Base-by-base conservation (phyloP, 306 rosid genomes). In the Cyamopsis tetragonoloba region DNA sequence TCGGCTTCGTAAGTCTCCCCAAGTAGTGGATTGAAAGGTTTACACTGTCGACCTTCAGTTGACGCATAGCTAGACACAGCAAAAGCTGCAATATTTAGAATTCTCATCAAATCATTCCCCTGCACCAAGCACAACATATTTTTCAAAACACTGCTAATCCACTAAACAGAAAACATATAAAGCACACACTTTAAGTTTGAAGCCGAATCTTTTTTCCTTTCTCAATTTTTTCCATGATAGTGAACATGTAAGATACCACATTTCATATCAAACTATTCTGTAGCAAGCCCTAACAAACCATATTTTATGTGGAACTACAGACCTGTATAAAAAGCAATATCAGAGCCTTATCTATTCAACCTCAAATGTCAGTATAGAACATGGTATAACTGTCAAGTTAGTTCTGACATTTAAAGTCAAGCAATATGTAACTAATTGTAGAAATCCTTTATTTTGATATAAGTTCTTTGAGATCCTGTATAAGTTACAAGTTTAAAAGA, bases 1-100 rank as follows among this genome's bases (percentile, higher is more conserved):
- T 93, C 97, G 50, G 92, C 99, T 80, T 93, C 99, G 6, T 90
- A 93, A 30, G 97, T 93, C 80, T 90, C 99, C 78, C 99, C 99
- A 27, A 93, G 96, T 44, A 93, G 87, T 76, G 97, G 99, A 82
- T 93, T 90, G 78, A 93, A 93, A 70, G 99, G 99, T 84, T 93
- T 93, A 79, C 99, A 93, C 59, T 90, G 99, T 44, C 99, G 88
- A 14, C 99, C 99, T 86, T 93, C 90, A 27, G 99, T 93, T 48
- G 97, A 93, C 4, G 99, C 95, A 82, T 93, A 93, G 64, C 99
- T 88, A 72, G 99, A 93, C 63, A 93, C 97, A 71, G 97, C 97
- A 86, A 93, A 90, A 68, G 99, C 95, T 66, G 96, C 99, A 65
- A 88, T 74, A 54, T 85, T 84, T 62, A 93, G 84, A 73, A 93